A percentile compares a stretch with the other conserved stretches of the same genome.
These are phyloP conservation scores for Zalaria obscura DNA, from an alignment of 2,329 filamentous ascomycete genomes.

Conservation along the genomic window DNA sequence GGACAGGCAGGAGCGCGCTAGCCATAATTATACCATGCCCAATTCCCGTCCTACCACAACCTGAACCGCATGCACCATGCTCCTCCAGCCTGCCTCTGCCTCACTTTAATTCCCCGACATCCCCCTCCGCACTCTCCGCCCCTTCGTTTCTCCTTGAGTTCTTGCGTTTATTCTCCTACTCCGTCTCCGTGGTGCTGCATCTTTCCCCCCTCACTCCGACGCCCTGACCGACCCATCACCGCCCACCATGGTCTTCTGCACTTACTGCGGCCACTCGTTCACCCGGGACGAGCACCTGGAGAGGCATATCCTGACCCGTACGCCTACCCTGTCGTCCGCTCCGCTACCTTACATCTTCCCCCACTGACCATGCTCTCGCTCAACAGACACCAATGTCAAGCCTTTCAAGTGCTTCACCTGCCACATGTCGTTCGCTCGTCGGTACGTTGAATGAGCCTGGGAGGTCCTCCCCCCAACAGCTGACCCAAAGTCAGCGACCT, in stretches of 20 bases:
- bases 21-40: slow-evolving; percentile 3
- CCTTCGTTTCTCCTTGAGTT: neutral
- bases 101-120: slow-evolving; percentile 4
- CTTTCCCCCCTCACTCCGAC: neutral
- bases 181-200: slow-evolving; percentile 1
- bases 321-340: slow-evolving; percentile 9
- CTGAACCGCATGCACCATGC: slow-evolving; percentile 3
- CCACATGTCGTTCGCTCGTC: slow-evolving; percentile 39
- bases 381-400: slow-evolving; percentile 38
- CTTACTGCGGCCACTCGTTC: slow-evolving; percentile 39
- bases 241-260: slow-evolving; percentile 36
- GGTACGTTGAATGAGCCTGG: slow-evolving; percentile 20
- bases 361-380: slow-evolving; percentile 3
- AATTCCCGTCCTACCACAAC: slow-evolving; percentile 3
- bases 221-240: neutral
- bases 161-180: neutral
- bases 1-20: neutral
- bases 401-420: slow-evolving; percentile 41
- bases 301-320: slow-evolving; percentile 38
- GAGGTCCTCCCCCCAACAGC: slow-evolving; percentile 4
- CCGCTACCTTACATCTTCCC: neutral
- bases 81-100: slow-evolving; percentile 5
- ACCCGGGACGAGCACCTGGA: slow-evolving; percentile 39
- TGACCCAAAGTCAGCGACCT: slow-evolving; percentile 26
- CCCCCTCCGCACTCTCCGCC: neutral